Base-by-base conservation (phyloP, 148 eudicot species). In the Arctostaphylos glauca region DNA sequence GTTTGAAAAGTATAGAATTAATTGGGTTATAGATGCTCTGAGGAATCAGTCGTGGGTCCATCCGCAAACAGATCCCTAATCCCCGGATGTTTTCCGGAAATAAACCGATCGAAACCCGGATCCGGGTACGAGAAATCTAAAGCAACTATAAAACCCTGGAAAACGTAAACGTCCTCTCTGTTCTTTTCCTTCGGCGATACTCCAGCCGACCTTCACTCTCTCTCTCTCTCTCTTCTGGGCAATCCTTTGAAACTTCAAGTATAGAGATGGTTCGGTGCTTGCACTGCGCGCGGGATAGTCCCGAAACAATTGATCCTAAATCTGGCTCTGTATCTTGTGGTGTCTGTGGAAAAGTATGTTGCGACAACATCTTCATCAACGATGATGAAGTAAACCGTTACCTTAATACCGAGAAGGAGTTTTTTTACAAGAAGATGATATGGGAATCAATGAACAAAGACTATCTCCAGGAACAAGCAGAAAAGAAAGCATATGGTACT, bases 401-500 rank as follows among this genome's bases (percentile, higher is more conserved):
- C 43, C 44, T 66, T 66, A 66, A 66, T 43, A 66, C 71, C 1
- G 31, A 66, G 71, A 15, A 25, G 44, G 71, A 66, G 71, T 66
- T 23, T 25, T 25, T 4, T 1, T 66, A 25, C 43, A 66, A 66
- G 43, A 66, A 66, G 44, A 66, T 66, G 1, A 66, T 66, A 25
- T 66, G 71, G 71, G 43, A 66, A 66, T 6, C 71, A 12, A 66
- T 31, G 43, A 66, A 66, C 71, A 66, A 25, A 66, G 71, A 66
- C 44, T 12, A 25, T 2, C 44, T 66, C 0, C 71, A 25, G 5
- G 71, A 66, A 23, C 71, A 66, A 66, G 43, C 71, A 31, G 5
- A 25, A 9, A 66, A 66, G 2, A 9, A 25, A 66, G 1, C 6
- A 3, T 31, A 66, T 38, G 71, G 71, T 4, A 9, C 41, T 31